Conservation (phyloP, 2,329 filamentous ascomycete species). For the Ceratocystis harringtonii region DNA sequence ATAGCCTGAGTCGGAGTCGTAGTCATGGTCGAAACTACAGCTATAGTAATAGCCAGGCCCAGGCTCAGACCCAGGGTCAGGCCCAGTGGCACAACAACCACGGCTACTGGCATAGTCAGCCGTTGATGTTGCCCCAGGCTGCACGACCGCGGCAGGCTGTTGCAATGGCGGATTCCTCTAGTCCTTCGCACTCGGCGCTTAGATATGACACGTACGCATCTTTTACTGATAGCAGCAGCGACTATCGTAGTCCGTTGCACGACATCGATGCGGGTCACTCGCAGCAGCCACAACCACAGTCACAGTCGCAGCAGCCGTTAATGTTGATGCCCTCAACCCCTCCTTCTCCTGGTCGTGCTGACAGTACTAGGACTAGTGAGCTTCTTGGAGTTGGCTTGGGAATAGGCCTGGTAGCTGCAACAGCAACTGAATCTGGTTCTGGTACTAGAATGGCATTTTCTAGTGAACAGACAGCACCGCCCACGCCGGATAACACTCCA, state of each 20-base stretch:
- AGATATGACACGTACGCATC: background rate
- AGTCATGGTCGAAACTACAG: too few relatives aligned
- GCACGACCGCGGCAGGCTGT: background rate
- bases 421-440: background rate
- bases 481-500: constrained; percentile 11
- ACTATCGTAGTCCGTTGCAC: background rate
- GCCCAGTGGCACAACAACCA: too few relatives aligned
- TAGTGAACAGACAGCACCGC: constrained; percentile 8
- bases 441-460: background rate
- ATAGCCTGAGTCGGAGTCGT: too few relatives aligned
- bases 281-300: background rate
- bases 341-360: background rate
- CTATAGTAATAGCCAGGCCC: too few relatives aligned
- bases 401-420: background rate
- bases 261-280: background rate
- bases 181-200: background rate
- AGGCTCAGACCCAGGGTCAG: too few relatives aligned
- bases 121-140: background rate
- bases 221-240: background rate
- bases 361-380: background rate
- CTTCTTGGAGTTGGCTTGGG: constrained; percentile 1
- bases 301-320: background rate
- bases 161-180: background rate
- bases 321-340: background rate
- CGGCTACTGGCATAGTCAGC: too few relatives aligned